Evolutionary conservation across 371 early-diverging fungal genomes (phyloP).

Genomic region (Mycotypha africana): DNA sequence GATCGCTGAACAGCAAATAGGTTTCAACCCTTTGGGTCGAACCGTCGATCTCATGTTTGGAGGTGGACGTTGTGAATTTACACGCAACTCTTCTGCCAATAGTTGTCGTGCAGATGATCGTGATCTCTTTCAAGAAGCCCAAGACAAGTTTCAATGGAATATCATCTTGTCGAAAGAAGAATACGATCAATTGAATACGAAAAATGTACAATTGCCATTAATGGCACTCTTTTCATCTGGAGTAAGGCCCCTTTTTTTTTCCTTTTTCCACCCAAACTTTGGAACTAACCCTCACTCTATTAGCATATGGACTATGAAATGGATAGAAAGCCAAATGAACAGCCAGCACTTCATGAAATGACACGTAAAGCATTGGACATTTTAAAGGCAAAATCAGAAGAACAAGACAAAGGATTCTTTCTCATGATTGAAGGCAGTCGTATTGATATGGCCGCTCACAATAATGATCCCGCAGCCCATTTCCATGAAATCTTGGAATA

Average conservation of each 20-base stretch:
- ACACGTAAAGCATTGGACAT: conserved; percentile 59
- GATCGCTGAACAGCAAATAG: conserved; percentile 91
- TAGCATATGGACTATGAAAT: conserved; percentile 80
- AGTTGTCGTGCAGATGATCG: conserved; percentile 71
- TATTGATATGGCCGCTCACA: conserved; percentile 81
- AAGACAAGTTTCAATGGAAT: conserved; percentile 51
- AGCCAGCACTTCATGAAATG: conserved; percentile 79
- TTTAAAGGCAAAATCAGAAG: conserved; percentile 32
- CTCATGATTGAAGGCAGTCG: conserved; percentile 94
- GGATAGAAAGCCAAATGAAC: conserved; percentile 60
- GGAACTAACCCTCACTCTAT: neutral
- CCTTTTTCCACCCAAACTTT: neutral
- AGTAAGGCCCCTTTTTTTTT: conserved; percentile 8
- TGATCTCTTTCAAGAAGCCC: conserved; percentile 55
- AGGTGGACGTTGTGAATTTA: conserved; percentile 86
- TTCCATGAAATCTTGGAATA: conserved; percentile 87
- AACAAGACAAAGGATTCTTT: conserved; percentile 70
- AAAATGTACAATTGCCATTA: conserved; percentile 57
- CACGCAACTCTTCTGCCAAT: conserved; percentile 48
- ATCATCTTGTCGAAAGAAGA: conserved; percentile 36
- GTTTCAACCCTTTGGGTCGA: conserved; percentile 74
- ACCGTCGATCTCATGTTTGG: conserved; percentile 90
- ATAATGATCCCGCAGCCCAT: conserved; percentile 90
- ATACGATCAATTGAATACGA: conserved; percentile 50
- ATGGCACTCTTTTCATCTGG: conserved; percentile 65